Conservation (phyloP, 2,329 filamentous ascomycete species). For the Aspergillus uvarum region DNA sequence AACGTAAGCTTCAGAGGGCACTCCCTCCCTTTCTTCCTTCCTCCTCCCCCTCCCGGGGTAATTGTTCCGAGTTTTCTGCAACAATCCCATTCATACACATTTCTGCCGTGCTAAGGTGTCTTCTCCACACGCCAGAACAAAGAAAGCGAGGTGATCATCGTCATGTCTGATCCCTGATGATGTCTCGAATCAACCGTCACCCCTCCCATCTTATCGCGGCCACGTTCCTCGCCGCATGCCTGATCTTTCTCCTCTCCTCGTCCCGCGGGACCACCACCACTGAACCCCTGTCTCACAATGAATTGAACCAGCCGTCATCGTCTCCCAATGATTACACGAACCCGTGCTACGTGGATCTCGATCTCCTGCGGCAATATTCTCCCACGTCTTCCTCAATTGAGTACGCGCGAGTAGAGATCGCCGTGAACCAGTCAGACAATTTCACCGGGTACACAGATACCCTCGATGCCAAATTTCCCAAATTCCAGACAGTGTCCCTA, state of each 20-base stretch:
- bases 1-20: neutral
- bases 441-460: constrained; percentile 19
- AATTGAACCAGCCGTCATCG: neutral
- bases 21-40: neutral
- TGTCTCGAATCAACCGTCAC: neutral
- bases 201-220: neutral
- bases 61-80: neutral
- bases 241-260: constrained; percentile 1
- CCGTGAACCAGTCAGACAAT: constrained; percentile 16
- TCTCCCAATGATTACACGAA: constrained; percentile 1
- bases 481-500: constrained; percentile 18
- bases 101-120: neutral
- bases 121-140: neutral
- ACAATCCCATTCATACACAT: neutral
- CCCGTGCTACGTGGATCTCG: constrained; percentile 19
- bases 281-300: neutral
- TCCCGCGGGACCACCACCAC: neutral
- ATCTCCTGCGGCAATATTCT: constrained; percentile 19
- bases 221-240: constrained; percentile 6
- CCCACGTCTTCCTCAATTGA: constrained; percentile 5
- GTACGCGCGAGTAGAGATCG: constrained; percentile 22
- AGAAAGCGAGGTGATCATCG: neutral
- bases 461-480: constrained; percentile 14
- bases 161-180: constrained; percentile 4
- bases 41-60: neutral